A percentile compares a stretch with the other conserved stretches of the same genome.
Evolutionary conservation across 2,329 filamentous ascomycete genomes (phyloP).

Genomic region (Xylaria sp.): DNA sequence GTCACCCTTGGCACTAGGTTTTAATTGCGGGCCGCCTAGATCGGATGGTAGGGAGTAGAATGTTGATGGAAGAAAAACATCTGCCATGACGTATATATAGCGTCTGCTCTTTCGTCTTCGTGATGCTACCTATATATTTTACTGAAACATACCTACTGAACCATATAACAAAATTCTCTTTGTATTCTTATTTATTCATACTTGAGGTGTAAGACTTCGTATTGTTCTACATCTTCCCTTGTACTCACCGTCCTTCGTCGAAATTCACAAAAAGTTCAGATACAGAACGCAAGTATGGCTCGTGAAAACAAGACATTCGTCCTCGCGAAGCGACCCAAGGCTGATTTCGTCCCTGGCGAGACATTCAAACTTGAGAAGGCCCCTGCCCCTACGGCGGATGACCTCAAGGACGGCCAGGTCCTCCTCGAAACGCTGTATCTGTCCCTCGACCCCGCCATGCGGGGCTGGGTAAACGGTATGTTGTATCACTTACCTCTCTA

Average conservation of each 20-base stretch:
- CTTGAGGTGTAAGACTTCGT: too few species aligned
- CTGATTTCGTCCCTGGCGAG: constrained; percentile 70
- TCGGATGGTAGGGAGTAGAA: neutral
- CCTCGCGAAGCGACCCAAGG: constrained; percentile 72
- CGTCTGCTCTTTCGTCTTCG: constrained; percentile 12
- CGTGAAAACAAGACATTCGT: constrained; percentile 63
- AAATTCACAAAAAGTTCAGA: neutral
- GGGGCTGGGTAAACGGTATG: constrained; percentile 73
- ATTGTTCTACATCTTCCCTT: neutral
- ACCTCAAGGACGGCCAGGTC: constrained; percentile 72
- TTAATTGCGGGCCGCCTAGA: neutral
- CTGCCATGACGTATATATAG: constrained; percentile 35
- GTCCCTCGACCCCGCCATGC: constrained; percentile 80
- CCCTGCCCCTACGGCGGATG: constrained; percentile 61
- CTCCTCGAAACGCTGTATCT: constrained; percentile 72
- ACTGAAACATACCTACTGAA: neutral
- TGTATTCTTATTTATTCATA: neutral
- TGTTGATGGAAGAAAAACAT: too few species aligned
- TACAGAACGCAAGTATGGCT: constrained; percentile 51
- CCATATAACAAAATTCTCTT: neutral
- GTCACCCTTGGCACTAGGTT: neutral
- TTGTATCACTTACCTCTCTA: constrained; percentile 6
- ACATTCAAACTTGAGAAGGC: constrained; percentile 69
- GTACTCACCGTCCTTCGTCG: neutral
- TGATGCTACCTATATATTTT: neutral